These are phyloP conservation scores for Phytopythium delawarense DNA, from an alignment of 352 stramenopile species.

Conservation along the genomic window DNA sequence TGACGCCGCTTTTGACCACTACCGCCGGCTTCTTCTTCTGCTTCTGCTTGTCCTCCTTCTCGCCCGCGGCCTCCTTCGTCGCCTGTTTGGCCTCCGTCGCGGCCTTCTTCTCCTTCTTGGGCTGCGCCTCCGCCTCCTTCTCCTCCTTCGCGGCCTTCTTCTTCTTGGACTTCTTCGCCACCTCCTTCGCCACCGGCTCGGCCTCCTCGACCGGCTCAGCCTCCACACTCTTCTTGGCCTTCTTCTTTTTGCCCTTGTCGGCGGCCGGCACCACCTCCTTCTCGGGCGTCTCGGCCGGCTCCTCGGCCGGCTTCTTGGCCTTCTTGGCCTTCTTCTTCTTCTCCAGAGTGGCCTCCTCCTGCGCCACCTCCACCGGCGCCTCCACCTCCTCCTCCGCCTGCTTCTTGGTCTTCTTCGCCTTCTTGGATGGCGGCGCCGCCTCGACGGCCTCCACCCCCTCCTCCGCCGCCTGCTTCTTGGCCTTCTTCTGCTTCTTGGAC, in stretches of 20 bases:
- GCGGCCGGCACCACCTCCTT: slow-evolving; percentile 1
- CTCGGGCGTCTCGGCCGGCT: slow-evolving; percentile 12
- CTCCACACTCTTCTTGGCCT: slow-evolving; percentile 22
- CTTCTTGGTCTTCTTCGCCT: slow-evolving; percentile 16
- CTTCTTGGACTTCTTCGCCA: slow-evolving; percentile 9
- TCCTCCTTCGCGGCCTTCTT: slow-evolving; percentile 9
- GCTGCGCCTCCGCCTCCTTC: slow-evolving; percentile 15
- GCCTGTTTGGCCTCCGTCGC: slow-evolving; percentile 14
- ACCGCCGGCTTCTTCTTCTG: slow-evolving; percentile 24
- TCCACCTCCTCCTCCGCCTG: slow-evolving; percentile 2
- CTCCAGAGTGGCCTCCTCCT: slow-evolving; percentile 4
- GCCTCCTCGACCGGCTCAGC: slow-evolving; percentile 15
- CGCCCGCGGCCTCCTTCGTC: slow-evolving; percentile 4
- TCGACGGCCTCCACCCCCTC: not conserved
- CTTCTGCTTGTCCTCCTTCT: not conserved
- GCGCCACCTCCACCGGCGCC: not conserved
- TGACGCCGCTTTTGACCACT: slow-evolving; percentile 60
- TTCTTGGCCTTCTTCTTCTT: slow-evolving; percentile 8
- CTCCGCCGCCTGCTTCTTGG: slow-evolving; percentile 11
- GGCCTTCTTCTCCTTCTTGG: slow-evolving; percentile 13
- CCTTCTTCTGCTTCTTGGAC: slow-evolving; percentile 25
- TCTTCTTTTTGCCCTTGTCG: slow-evolving; percentile 55
- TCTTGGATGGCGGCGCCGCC: slow-evolving; percentile 19
- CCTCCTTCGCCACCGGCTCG: slow-evolving; percentile 38
- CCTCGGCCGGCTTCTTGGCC: slow-evolving; percentile 8